Evolutionary conservation across 768 basidiomycete genomes (phyloP).

Genomic region (Auricularia sp.): DNA sequence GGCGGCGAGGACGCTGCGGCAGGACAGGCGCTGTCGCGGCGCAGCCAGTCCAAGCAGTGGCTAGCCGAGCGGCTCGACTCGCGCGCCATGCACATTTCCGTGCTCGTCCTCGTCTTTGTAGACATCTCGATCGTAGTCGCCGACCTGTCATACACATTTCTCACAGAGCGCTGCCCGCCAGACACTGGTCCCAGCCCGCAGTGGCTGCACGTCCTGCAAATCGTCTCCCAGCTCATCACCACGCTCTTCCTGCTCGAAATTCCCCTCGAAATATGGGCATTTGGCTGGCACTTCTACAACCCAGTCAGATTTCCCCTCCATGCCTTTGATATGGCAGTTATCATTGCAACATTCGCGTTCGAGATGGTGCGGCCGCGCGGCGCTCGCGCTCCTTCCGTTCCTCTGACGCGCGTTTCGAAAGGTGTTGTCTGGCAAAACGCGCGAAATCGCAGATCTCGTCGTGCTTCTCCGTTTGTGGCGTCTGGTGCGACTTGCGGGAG

Average conservation of each 20-base stretch:
- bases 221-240: conserved; percentile 59
- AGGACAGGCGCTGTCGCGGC: neutral
- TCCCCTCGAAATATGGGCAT: conserved; percentile 55
- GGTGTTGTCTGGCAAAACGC: conserved; percentile 24
- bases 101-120: conserved; percentile 28
- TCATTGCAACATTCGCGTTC: conserved; percentile 62
- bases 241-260: conserved; percentile 71
- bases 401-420: neutral
- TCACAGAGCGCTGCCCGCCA: conserved; percentile 42
- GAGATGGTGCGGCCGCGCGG: conserved; percentile 41
- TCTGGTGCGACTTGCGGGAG: conserved; percentile 63
- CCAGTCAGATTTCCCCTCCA: conserved; percentile 64
- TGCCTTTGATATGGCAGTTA: conserved; percentile 61
- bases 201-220: conserved; percentile 56
- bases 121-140: conserved; percentile 64
- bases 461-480: conserved; percentile 74
- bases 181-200: conserved; percentile 21
- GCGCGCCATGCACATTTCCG: neutral
- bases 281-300: conserved; percentile 52
- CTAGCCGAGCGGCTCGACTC: neutral
- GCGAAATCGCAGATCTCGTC: conserved; percentile 61
- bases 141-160: conserved; percentile 60
- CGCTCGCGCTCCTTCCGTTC: neutral
- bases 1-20: neutral
- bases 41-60: neutral